A percentile compares a stretch with the other conserved stretches of the same genome.
Evolutionary conservation across 2,329 filamentous ascomycete genomes (phyloP).

Genomic region (Elsinoe australis): DNA sequence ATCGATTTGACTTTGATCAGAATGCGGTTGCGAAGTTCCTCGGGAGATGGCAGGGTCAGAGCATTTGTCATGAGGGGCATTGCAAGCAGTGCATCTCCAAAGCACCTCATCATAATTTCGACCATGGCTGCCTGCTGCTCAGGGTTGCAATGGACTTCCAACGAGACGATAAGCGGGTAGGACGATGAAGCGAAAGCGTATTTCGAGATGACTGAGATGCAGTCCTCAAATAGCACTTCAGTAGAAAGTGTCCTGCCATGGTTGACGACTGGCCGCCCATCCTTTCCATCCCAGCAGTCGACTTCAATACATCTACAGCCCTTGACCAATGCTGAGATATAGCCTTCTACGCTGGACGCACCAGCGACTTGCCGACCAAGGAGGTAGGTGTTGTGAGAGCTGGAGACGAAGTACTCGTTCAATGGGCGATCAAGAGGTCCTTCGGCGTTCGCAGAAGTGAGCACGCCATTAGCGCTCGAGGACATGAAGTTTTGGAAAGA

Average conservation of each 20-base stretch:
- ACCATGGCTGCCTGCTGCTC: slow-evolving; percentile 84
- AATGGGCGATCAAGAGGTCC: slow-evolving; percentile 66
- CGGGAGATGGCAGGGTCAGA: slow-evolving; percentile 70
- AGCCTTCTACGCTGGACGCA: slow-evolving; percentile 87
- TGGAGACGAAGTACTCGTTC: slow-evolving; percentile 97
- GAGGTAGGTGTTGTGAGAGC: slow-evolving; percentile 97
- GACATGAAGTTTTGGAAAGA: slow-evolving; percentile 71
- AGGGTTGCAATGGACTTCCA: slow-evolving; percentile 86
- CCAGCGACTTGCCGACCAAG: slow-evolving; percentile 84
- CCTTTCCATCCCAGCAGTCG: slow-evolving; percentile 92
- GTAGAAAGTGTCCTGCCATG: slow-evolving; percentile 87
- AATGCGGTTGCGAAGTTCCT: slow-evolving; percentile 74
- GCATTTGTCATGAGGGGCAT: slow-evolving; percentile 64
- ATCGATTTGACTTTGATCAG: slow-evolving; percentile 92
- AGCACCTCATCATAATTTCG: slow-evolving; percentile 75
- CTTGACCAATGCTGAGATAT: slow-evolving; percentile 78
- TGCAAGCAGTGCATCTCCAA: slow-evolving; percentile 70
- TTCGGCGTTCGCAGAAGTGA: slow-evolving; percentile 34
- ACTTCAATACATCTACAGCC: slow-evolving; percentile 95
- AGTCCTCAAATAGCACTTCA: slow-evolving; percentile 81
- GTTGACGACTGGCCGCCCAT: slow-evolving; percentile 80
- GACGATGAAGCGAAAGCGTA: slow-evolving; percentile 85
- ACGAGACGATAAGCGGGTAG: slow-evolving; percentile 86
- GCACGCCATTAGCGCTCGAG: slow-evolving; percentile 62
- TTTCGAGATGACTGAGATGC: slow-evolving; percentile 86